Conservation (phyloP, 2,329 filamentous ascomycete species). For the Periconia sp. region DNA sequence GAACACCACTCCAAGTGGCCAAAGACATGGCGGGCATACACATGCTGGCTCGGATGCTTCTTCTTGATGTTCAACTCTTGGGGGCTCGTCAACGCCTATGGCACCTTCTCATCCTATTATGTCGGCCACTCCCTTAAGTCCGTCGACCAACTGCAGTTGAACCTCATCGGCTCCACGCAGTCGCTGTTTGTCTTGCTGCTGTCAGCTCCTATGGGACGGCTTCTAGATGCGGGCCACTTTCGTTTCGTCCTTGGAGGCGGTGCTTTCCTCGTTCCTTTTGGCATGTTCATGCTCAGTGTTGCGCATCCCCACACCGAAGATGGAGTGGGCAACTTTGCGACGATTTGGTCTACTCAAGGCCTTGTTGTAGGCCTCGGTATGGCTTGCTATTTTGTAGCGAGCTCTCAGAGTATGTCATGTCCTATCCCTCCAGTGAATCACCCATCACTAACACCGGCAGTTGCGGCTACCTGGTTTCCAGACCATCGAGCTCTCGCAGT, state of each 20-base stretch:
- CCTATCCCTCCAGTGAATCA: background rate
- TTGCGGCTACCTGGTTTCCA: slow-evolving; percentile 54
- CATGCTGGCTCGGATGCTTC: slow-evolving; percentile 50
- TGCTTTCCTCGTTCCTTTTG: slow-evolving; percentile 45
- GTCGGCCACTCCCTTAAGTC: slow-evolving; percentile 47
- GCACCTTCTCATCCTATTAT: slow-evolving; percentile 54
- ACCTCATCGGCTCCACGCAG: slow-evolving; percentile 52
- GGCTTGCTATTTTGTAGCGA: slow-evolving; percentile 56
- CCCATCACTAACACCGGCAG: slow-evolving; percentile 30
- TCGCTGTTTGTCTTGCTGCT: slow-evolving; percentile 50
- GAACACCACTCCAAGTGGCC: slow-evolving; percentile 47
- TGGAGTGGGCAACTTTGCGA: slow-evolving; percentile 43
- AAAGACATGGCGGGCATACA: slow-evolving; percentile 47
- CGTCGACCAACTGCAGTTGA: slow-evolving; percentile 46
- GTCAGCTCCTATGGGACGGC: slow-evolving; percentile 50
- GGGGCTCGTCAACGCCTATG: slow-evolving; percentile 54
- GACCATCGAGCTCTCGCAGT: slow-evolving; percentile 51
- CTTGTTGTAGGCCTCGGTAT: slow-evolving; percentile 52
- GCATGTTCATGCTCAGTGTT: slow-evolving; percentile 49
- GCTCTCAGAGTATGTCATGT: slow-evolving; percentile 49
- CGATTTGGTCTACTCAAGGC: slow-evolving; percentile 52
- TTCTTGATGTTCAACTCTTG: slow-evolving; percentile 55
- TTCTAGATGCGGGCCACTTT: slow-evolving; percentile 52
- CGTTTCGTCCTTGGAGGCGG: slow-evolving; percentile 46
- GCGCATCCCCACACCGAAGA: slow-evolving; percentile 42